phyloP scores from a whole-genome alignment of 2,329 filamentous ascomycete species.

The Didymella pomorum region DNA sequence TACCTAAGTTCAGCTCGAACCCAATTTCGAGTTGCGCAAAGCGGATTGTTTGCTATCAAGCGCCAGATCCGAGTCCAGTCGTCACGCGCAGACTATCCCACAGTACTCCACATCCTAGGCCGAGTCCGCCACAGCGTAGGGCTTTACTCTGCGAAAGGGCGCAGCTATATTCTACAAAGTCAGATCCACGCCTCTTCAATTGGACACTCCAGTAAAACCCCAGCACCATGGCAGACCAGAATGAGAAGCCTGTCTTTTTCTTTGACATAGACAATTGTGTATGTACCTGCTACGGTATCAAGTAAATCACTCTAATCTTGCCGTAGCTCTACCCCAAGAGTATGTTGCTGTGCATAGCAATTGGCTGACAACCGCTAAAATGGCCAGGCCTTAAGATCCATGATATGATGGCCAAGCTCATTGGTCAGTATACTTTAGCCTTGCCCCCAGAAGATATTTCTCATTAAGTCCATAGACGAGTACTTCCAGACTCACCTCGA shows the following conservation, averaged over 20 bases:
- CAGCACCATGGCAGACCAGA: conserved; percentile 36
- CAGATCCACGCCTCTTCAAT: not conserved
- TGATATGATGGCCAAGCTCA: conserved; percentile 86
- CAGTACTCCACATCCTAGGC: not conserved
- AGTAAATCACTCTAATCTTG: conserved; percentile 13
- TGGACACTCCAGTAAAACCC: not conserved
- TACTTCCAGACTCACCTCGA: conserved; percentile 75
- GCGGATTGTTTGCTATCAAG: not conserved
- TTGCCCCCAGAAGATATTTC: not conserved
- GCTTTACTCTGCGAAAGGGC: conserved; percentile 10
- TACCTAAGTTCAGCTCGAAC: not conserved
- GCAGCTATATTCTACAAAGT: conserved; percentile 10
- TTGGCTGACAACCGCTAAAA: conserved; percentile 21
- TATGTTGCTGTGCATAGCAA: conserved; percentile 52
- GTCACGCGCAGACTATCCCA: conserved; percentile 1
- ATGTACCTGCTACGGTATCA: conserved; percentile 43
- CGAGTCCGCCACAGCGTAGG: conserved; percentile 9
- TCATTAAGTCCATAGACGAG: conserved; percentile 53
- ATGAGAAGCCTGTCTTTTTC: conserved; percentile 65
- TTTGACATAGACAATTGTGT: conserved; percentile 99
- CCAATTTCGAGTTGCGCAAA: not conserved
- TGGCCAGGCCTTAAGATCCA: conserved; percentile 76
- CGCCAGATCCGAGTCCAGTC: not conserved
- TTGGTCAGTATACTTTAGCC: conserved; percentile 55
- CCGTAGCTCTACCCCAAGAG: conserved; percentile 81